Evolutionary conservation across 1,139 yeast genomes (phyloP).

Genomic region (Meyerozyma smithsonii): DNA sequence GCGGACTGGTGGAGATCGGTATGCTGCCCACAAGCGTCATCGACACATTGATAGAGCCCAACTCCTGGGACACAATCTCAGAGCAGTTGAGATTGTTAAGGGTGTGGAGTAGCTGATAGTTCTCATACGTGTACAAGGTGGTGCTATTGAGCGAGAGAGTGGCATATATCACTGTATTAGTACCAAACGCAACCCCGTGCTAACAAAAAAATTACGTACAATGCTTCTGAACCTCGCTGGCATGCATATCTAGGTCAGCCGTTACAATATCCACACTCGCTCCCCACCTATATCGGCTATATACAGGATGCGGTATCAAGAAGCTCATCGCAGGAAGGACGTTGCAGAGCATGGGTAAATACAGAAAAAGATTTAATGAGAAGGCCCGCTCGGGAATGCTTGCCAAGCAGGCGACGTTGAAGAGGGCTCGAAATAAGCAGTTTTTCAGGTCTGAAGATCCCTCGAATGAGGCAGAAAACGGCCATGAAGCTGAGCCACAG

Average conservation of each 20-base stretch:
- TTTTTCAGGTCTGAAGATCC: slow-evolving; percentile 47
- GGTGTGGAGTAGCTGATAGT: slow-evolving; percentile 33
- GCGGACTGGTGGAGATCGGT: slow-evolving; percentile 25
- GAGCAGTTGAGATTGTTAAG: slow-evolving; percentile 45
- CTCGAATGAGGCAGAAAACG: slow-evolving; percentile 18
- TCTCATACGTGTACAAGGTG: slow-evolving; percentile 53
- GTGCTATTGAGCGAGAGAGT: slow-evolving; percentile 52
- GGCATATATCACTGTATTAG: slow-evolving; percentile 33
- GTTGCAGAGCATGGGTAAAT: slow-evolving; percentile 64
- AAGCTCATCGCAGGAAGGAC: slow-evolving; percentile 3
- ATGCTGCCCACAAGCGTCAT: slow-evolving; percentile 43
- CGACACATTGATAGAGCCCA: slow-evolving; percentile 49
- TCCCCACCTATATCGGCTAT: slow-evolving; percentile 6
- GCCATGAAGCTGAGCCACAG: no score
- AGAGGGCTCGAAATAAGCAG: slow-evolving; percentile 64
- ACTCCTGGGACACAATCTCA: slow-evolving; percentile 50
- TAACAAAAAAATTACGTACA: slow-evolving; percentile 20
- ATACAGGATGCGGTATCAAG: not conserved
- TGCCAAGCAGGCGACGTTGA: slow-evolving; percentile 71
- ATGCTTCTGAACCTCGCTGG: slow-evolving; percentile 25
- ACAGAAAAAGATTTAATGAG: slow-evolving; percentile 75
- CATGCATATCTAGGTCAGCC: slow-evolving; percentile 14
- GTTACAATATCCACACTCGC: slow-evolving; percentile 4
- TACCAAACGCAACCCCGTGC: slow-evolving; percentile 3
- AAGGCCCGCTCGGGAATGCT: slow-evolving; percentile 84